Evolutionary conservation across 2,329 filamentous ascomycete species (phyloP).

Genomic region (Ophiocordyceps camponoti-floridani): DNA sequence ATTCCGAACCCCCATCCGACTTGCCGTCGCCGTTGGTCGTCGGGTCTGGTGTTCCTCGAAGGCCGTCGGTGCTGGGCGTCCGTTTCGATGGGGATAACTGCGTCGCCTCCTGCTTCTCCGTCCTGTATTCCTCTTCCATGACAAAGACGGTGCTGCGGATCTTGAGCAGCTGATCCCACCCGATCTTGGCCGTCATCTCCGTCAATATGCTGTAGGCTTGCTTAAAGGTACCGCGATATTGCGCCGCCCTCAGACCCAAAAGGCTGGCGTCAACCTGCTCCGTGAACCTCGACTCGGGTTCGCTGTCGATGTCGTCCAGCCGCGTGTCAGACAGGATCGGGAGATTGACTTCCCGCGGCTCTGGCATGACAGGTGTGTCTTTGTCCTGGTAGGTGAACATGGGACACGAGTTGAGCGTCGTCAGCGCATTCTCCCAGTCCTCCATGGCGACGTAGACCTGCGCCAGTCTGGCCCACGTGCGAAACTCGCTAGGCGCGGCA

Average conservation of each 20-base stretch:
- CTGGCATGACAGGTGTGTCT: slow-evolving; percentile 85
- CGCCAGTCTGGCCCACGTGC: slow-evolving; percentile 84
- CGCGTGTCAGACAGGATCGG: slow-evolving; percentile 78
- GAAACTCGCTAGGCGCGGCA: slow-evolving; percentile 90
- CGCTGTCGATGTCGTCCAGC: slow-evolving; percentile 91
- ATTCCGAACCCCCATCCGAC: slow-evolving; percentile 1
- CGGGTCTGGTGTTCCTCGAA: slow-evolving; percentile 51
- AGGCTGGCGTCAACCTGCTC: slow-evolving; percentile 81
- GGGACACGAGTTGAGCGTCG: slow-evolving; percentile 92
- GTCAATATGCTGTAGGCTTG: slow-evolving; percentile 89
- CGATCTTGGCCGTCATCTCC: slow-evolving; percentile 90
- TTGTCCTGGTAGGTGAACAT: slow-evolving; percentile 99
- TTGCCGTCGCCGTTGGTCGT: slow-evolving; percentile 23
- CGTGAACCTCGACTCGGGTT: slow-evolving; percentile 59
- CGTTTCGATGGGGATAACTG: slow-evolving; percentile 33
- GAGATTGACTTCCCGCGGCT: slow-evolving; percentile 72
- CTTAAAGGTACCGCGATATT: slow-evolving; percentile 88
- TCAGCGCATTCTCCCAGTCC: slow-evolving; percentile 88
- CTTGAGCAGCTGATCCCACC: slow-evolving; percentile 90
- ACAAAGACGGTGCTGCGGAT: slow-evolving; percentile 96
- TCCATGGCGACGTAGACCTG: slow-evolving; percentile 90
- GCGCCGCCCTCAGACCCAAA: slow-evolving; percentile 67
- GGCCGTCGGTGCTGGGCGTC: slow-evolving; percentile 62
- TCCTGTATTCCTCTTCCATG: slow-evolving; percentile 97
- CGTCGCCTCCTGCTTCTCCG: slow-evolving; percentile 54